phyloP scores from a whole-genome alignment of 2,329 filamentous ascomycete species.

The Fusarium mexicanum region DNA sequence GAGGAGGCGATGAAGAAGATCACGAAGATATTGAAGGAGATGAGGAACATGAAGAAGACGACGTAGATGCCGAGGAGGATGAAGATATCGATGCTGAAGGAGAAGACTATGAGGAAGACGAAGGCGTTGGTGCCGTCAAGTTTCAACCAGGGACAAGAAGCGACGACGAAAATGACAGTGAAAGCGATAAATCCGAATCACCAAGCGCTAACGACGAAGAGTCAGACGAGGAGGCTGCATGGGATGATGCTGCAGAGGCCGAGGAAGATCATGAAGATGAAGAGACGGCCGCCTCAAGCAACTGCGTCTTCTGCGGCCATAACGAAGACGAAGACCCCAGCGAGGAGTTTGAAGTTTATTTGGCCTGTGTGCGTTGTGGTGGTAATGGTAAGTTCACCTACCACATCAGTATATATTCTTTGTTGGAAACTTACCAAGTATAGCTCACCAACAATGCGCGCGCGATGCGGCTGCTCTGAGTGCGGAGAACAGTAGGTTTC shows the following conservation, averaged over 20 bases:
- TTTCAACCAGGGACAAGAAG: constrained; percentile 60
- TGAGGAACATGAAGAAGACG: constrained; percentile 48
- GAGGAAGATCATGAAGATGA: constrained; percentile 65
- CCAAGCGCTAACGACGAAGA: constrained; percentile 63
- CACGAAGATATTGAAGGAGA: constrained; percentile 40
- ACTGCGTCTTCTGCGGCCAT: constrained; percentile 79
- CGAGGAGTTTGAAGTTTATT: constrained; percentile 81
- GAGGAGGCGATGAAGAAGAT: constrained; percentile 44
- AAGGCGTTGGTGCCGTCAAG: constrained; percentile 67
- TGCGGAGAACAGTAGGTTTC: constrained; percentile 46
- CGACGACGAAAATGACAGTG: constrained; percentile 61
- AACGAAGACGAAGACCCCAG: constrained; percentile 85
- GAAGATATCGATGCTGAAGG: constrained; percentile 47
- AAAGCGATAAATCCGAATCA: constrained; percentile 58
- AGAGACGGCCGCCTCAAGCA: constrained; percentile 57
- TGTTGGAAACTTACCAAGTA: constrained; percentile 51
- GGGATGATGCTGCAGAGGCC: constrained; percentile 67
- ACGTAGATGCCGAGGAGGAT: constrained; percentile 49
- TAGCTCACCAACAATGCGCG: constrained; percentile 93
- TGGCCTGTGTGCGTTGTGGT: constrained; percentile 80
- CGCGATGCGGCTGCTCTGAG: constrained; percentile 65
- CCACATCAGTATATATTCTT: constrained; percentile 19
- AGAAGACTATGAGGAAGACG: constrained; percentile 56
- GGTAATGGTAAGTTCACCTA: constrained; percentile 76
- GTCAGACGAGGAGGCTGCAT: constrained; percentile 54